Conservation (phyloP, 1,284 basidiomycete genomes). For the Cutaneotrichosporon sp. region DNA sequence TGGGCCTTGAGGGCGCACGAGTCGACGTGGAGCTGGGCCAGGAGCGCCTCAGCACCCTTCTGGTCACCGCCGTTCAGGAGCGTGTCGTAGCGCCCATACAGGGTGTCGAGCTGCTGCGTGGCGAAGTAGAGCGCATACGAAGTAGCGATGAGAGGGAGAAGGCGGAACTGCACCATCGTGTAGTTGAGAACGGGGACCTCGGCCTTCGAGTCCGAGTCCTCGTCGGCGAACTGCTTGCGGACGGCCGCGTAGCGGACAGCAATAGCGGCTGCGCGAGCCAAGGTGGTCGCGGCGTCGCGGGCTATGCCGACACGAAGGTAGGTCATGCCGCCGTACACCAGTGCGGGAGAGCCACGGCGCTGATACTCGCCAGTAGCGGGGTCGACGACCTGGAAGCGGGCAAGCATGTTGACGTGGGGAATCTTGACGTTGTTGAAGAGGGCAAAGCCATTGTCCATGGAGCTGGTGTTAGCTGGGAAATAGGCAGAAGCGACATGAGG, state of each 20-base stretch:
- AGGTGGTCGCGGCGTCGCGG: slow-evolving; percentile 52
- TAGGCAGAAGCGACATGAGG: too few relatives aligned
- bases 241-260: slow-evolving; percentile 56
- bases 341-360: slow-evolving; percentile 52
- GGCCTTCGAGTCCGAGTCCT: slow-evolving; percentile 38
- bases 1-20: slow-evolving; percentile 13
- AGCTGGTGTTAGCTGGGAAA: slow-evolving; percentile 31
- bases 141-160: slow-evolving; percentile 56
- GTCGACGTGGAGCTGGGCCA: slow-evolving; percentile 13
- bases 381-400: slow-evolving; percentile 55
- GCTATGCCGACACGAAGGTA: slow-evolving; percentile 55
- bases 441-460: slow-evolving; percentile 53
- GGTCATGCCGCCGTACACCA: slow-evolving; percentile 57
- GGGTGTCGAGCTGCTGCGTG: slow-evolving; percentile 47
- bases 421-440: slow-evolving; percentile 56
- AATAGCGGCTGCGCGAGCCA: slow-evolving; percentile 55
- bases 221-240: slow-evolving; percentile 54
- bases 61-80: slow-evolving; percentile 4
- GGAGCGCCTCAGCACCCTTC: slow-evolving; percentile 8
- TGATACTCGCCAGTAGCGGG: slow-evolving; percentile 48
- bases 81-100: slow-evolving; percentile 35
- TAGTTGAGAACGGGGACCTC: slow-evolving; percentile 58
- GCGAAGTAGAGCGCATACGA: slow-evolving; percentile 57
- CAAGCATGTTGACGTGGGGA: slow-evolving; percentile 56
- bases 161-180: slow-evolving; percentile 56